A percentile compares a stretch with the other conserved stretches of the same genome.
Conservation (phyloP, 805 yeast species). For the Zygotorulaspora chibaensis region DNA sequence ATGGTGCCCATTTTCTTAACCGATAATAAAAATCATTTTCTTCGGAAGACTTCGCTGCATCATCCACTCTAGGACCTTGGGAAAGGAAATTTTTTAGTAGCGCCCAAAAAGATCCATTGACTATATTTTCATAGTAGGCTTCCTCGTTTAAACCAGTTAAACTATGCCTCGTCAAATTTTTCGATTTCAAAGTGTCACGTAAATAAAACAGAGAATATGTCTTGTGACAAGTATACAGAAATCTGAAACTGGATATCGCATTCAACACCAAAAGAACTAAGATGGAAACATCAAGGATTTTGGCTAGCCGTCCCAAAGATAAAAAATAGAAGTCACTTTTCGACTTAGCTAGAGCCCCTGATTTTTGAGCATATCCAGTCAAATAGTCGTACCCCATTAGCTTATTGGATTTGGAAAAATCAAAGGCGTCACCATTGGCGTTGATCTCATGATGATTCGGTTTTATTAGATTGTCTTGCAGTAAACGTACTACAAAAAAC, state of each 20-base stretch:
- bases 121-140: conserved; percentile 19
- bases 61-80: conserved; percentile 8
- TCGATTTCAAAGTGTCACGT: conserved; percentile 14
- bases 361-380: conserved; percentile 9
- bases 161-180: conserved; percentile 20
- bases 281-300: conserved; percentile 8
- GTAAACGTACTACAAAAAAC: conserved; percentile 23
- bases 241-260: conserved; percentile 15
- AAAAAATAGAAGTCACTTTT: conserved; percentile 10
- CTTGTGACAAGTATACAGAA: conserved; percentile 20
- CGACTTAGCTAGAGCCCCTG: conserved; percentile 1
- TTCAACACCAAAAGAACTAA: conserved; percentile 15
- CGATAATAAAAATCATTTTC: conserved; percentile 46
- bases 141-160: conserved; percentile 18
- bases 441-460: conserved; percentile 24
- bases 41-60: not conserved
- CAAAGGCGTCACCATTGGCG: conserved; percentile 24
- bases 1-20: conserved; percentile 63
- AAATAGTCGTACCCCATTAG: conserved; percentile 21
- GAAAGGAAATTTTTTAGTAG: conserved; percentile 19
- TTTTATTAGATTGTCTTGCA: conserved; percentile 30
- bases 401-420: conserved; percentile 27
- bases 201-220: conserved; percentile 25
- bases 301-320: conserved; percentile 16
- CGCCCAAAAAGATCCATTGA: conserved; percentile 22